A percentile compares a stretch with the other conserved stretches of the same genome.
Conservation (phyloP, 805 yeast genomes). For the Candida boleticola region DNA sequence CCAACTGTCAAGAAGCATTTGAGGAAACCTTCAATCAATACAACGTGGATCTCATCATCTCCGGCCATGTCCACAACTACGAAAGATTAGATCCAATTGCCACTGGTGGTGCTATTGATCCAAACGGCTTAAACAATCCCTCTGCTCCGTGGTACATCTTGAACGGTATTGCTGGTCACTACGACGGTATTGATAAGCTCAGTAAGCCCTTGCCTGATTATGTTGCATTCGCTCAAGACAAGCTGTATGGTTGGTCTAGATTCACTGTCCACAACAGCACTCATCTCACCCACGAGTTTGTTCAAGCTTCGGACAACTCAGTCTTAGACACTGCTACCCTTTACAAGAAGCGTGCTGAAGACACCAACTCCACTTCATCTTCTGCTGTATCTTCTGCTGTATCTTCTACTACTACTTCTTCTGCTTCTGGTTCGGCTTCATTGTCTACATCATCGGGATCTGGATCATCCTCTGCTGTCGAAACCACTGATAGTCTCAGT, state of each 20-base stretch:
- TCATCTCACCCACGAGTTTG: slow-evolving; percentile 14
- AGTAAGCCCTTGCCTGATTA: slow-evolving; percentile 11
- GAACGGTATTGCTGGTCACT: slow-evolving; percentile 15
- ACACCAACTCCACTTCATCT: not conserved
- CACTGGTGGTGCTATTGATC: slow-evolving; percentile 8
- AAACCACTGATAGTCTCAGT: not conserved
- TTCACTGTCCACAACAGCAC: slow-evolving; percentile 13
- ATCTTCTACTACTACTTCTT: no score
- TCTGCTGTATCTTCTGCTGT: not conserved
- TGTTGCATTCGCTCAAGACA: slow-evolving; percentile 11
- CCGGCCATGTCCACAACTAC: slow-evolving; percentile 14
- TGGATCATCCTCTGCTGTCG: not conserved
- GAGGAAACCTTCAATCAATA: slow-evolving; percentile 9
- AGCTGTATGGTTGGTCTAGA: slow-evolving; percentile 13
- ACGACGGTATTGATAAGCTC: slow-evolving; percentile 11
- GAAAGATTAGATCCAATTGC: slow-evolving; percentile 10
- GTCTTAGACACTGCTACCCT: slow-evolving; percentile 14
- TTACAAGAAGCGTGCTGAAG: slow-evolving; percentile 8
- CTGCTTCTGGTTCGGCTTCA: not conserved
- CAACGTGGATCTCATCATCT: slow-evolving; percentile 10
- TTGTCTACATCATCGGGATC: not conserved
- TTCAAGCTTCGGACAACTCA: slow-evolving; percentile 10
- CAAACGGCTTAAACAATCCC: slow-evolving; percentile 14
- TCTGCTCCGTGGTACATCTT: slow-evolving; percentile 14
- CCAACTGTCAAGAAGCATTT: slow-evolving; percentile 11